Percentiles rank a stretch among this genome's conserved stretches.
Conservation (phyloP, 768 basidiomycete species). For the Mycena belliarum region DNA sequence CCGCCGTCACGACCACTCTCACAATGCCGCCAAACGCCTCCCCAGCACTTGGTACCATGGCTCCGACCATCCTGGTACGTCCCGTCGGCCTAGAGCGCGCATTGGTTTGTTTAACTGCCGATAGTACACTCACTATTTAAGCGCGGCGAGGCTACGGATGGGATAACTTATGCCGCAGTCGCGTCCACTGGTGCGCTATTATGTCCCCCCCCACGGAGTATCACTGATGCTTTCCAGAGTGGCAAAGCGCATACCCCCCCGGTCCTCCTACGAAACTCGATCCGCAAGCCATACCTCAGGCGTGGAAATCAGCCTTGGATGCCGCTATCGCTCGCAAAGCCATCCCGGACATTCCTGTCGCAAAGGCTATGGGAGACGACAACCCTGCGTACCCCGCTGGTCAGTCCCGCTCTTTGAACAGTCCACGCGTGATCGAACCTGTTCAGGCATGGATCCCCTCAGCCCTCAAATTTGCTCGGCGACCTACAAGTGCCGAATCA, state of each 20-base stretch:
- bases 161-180: background rate
- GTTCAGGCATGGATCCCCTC: slow-evolving; percentile 32
- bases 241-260: slow-evolving; percentile 7
- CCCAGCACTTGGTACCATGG: slow-evolving; percentile 1
- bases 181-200: slow-evolving; percentile 33
- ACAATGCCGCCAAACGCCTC: background rate
- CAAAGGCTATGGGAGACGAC: slow-evolving; percentile 36
- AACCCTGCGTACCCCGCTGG: slow-evolving; percentile 46
- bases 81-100: background rate
- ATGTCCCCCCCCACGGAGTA: background rate
- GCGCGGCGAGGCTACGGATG: background rate
- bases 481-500: slow-evolving; percentile 65
- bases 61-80: background rate
- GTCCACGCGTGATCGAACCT: too few species aligned
- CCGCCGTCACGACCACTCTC: background rate
- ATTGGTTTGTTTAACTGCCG: background rate
- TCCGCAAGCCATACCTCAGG: background rate
- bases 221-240: background rate
- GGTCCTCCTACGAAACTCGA: slow-evolving; percentile 6
- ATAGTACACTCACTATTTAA: slow-evolving; percentile 4
- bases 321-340: slow-evolving; percentile 65
- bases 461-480: slow-evolving; percentile 71
- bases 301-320: slow-evolving; percentile 45
- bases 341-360: slow-evolving; percentile 67
- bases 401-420: too few species aligned